Conservation (phyloP, 108 stramenopile species). For the Chaetoceros muelleri region DNA sequence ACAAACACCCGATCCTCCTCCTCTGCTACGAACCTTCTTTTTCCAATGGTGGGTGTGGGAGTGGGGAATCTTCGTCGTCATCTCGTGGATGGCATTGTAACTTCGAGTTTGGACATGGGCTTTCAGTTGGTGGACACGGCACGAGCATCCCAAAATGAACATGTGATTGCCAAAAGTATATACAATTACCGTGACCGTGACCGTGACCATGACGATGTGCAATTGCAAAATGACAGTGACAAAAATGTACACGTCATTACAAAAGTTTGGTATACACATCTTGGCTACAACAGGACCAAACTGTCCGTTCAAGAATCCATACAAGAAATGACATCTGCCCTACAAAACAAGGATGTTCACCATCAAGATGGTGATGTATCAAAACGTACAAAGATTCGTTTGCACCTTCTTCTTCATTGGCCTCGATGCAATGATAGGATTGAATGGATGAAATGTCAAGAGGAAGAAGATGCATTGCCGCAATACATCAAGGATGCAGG, state of each 20-base stretch:
- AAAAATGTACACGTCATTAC: conserved; percentile 63
- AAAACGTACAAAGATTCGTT: conserved; percentile 25
- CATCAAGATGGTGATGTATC: conserved; percentile 9
- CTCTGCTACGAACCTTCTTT: too few species aligned
- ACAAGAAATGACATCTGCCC: conserved; percentile 15
- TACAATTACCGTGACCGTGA: conserved; percentile 17
- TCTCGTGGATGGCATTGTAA: conserved; percentile 28
- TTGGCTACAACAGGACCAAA: conserved; percentile 77
- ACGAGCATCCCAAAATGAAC: conserved; percentile 57
- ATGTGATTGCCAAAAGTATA: conserved; percentile 52
- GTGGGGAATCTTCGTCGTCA: conserved; percentile 67
- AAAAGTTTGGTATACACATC: conserved; percentile 89
- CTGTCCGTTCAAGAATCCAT: conserved; percentile 48
- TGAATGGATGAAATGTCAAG: conserved; percentile 76
- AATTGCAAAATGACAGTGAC: background rate
- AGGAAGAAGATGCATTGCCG: conserved; percentile 51
- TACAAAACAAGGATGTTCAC: conserved; percentile 9
- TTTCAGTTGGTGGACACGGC: conserved; percentile 68
- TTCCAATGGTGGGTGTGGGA: conserved; percentile 73
- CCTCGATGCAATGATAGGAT: conserved; percentile 66
- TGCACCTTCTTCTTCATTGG: conserved; percentile 82
- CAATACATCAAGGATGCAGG: conserved; percentile 42
- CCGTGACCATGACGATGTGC: too few species aligned
- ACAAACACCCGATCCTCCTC: too few species aligned
- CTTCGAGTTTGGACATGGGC: conserved; percentile 17